Conservation (phyloP, 495 filamentous ascomycete species). For the Clavariopsis aquatica region DNA sequence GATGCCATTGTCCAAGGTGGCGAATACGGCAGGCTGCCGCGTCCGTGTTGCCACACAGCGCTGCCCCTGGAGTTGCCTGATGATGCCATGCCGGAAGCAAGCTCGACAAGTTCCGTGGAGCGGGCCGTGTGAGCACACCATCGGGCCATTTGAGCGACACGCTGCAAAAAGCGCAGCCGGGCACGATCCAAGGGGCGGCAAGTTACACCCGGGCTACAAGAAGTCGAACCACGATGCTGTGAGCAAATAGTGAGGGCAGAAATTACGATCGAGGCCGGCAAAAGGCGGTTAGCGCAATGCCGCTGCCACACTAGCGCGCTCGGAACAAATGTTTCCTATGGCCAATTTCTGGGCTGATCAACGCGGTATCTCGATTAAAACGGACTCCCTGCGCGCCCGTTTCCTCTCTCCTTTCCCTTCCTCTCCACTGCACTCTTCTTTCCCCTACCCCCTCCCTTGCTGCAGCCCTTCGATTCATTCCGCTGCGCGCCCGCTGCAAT, state of each 20-base stretch:
- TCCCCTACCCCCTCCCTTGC: background rate
- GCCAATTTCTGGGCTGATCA: background rate
- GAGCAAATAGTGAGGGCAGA: background rate
- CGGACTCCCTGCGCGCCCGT: background rate
- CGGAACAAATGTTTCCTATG: background rate
- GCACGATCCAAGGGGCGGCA: background rate
- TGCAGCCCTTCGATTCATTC: conserved; percentile 8
- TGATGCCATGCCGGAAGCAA: background rate
- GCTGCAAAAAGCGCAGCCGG: background rate
- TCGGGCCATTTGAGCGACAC: background rate
- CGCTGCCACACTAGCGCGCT: background rate
- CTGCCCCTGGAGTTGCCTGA: background rate
- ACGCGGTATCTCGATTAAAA: background rate
- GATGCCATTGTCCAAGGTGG: no score
- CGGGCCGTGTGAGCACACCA: background rate
- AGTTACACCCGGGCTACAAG: background rate
- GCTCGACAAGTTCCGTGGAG: background rate
- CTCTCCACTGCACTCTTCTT: conserved; percentile 2
- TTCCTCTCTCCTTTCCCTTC: background rate
- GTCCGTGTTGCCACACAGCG: background rate
- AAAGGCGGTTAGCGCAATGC: no score
- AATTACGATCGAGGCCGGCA: no score
- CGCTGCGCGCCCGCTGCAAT: background rate
- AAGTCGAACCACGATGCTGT: background rate
- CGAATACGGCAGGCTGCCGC: no score